Evolutionary conservation across 495 filamentous ascomycete genomes (phyloP), one percentile per base, ranked within the genome.

Genomic region (Aspergillus coremiiformis): DNA sequence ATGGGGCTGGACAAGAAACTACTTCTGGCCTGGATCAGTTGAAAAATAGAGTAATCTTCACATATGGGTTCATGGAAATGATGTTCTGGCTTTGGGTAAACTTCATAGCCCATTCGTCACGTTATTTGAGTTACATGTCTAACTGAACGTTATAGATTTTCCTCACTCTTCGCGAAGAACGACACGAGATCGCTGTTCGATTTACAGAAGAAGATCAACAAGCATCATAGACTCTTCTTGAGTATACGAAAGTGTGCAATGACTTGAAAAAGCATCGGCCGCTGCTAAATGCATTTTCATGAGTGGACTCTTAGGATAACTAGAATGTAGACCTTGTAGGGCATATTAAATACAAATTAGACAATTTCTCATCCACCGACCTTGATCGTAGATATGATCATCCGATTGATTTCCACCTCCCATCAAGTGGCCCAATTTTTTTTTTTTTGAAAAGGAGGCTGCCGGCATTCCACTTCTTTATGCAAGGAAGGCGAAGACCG

Each of bases 31-130:
- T 70, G 64, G 85, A 80, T 52, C 79, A 82, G 29, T 61, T 93
- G 61, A 86, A 88, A 70, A 91, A 89, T 60, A 67, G 85, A 22
- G 75, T 92, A 6, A 82, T 93, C 10, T 94, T 96, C 60, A 84
- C 87, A 0, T 94, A 85, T 69, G 82, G 79, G 12, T 90, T 94
- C 62, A 64, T 93, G 68, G 90, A 96, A 73, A 84, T 90, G 68
- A 72, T 89, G 61, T 77, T 79, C 47, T 95, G 89, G 90, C 87
- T 94, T 64, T 96, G 89, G 88, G 84, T 87, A 63, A 49, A 75
- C 9, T 24, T n/a, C 12, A 19, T 48, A 44, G 8, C 19, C 21
- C 27, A 35, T 26, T 19, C 5, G 9, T 44, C 0, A 32, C 2
- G 9, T 19, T 19, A 14, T 39, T 17, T 41, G 19, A 57, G 58